Conservation (phyloP, 306 rosid genomes). For the Boehmeria nivea region DNA sequence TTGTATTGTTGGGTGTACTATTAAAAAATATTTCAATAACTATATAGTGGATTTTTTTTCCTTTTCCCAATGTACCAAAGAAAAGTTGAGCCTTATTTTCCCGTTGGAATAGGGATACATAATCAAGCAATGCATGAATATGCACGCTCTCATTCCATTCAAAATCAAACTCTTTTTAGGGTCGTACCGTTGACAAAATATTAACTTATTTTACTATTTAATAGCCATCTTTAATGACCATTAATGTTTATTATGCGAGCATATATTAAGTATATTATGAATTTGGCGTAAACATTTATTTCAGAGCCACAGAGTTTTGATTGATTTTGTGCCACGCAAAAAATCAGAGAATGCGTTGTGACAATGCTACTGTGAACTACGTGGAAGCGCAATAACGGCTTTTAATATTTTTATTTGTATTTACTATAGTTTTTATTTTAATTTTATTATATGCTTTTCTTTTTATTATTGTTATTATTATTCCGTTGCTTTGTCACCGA, state of each 20-base stretch:
- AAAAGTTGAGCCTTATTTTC: not conserved
- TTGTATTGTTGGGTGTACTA: no score
- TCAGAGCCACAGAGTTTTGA: no score
- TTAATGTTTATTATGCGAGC: not conserved
- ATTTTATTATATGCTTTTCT: no score
- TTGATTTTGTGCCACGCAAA: not conserved
- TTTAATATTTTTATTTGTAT: not conserved
- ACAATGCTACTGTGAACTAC: not conserved
- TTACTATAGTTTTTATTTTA: not conserved
- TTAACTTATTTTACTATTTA: no score
- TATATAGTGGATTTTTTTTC: no score
- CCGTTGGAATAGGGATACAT: slow-evolving; percentile 7
- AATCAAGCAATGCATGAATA: not conserved
- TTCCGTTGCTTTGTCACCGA: not conserved
- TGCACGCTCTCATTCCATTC: not conserved
- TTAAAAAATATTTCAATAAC: no score
- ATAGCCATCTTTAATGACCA: no score
- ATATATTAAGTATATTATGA: not conserved
- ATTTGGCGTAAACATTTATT: not conserved
- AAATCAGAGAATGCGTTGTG: not conserved
- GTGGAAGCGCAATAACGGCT: slow-evolving; percentile 2
- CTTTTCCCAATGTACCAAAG: not conserved
- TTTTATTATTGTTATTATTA: no score
- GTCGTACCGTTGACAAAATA: no score
- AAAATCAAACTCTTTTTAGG: not conserved